Percentiles rank a stretch among this genome's conserved stretches.
phyloP scores from a whole-genome alignment of 495 filamentous ascomycete species.

The Extremus antarcticus region DNA sequence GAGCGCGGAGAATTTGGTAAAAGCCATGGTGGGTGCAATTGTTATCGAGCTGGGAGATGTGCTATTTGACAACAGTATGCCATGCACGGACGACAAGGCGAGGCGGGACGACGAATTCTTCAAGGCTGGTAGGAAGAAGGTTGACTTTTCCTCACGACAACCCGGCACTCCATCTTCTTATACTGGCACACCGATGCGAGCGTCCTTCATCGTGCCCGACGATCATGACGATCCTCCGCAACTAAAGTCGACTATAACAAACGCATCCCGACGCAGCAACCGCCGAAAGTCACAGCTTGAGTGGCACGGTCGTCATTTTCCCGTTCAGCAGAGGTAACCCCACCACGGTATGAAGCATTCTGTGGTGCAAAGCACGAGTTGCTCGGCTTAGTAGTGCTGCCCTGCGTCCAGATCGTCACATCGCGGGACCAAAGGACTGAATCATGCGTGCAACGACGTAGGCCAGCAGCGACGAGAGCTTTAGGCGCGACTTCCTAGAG shows the following conservation, averaged over 20 bases:
- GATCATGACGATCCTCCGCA: neutral
- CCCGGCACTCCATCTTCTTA: neutral
- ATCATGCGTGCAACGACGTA: neutral
- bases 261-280: neutral
- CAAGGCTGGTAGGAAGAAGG: neutral
- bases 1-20: conserved; percentile 2
- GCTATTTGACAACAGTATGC: neutral
- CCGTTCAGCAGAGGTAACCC: neutral
- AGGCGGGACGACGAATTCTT: neutral
- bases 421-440: neutral
- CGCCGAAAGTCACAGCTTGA: neutral
- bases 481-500: neutral
- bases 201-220: neutral
- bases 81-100: neutral
- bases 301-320: neutral
- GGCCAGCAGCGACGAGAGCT: neutral
- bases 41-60: neutral
- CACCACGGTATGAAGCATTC: neutral
- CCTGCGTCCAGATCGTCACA: neutral
- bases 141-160: neutral
- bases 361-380: neutral
- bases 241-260: neutral
- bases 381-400: no score
- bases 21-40: conserved; percentile 8
- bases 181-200: neutral